Base-by-base conservation (phyloP, 768 basidiomycete species). In the Hemileccinum rubropunctum region DNA sequence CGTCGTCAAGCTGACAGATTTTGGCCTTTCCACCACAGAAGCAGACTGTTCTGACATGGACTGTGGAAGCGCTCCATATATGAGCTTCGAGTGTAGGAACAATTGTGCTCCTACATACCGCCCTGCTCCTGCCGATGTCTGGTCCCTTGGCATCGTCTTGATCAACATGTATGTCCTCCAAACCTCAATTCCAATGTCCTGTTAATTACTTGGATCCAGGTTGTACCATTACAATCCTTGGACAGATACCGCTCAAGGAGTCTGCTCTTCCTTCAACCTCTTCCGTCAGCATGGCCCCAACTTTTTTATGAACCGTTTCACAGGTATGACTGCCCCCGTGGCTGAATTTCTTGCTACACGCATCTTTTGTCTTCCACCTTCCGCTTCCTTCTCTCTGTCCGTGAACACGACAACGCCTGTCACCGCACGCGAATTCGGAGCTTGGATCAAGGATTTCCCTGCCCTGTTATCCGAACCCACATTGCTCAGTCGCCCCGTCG, bases 41-140 rank as follows among this genome's bases (percentile, higher is more conserved):
- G 67, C 82, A 56, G 83, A 91, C 56, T 93, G 90, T 50, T 86
- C 88, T 51, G 95, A 99, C 69, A 92, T 98, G 80, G 95, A 98
- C 67, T 98, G 97, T 69, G 95, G 95, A 51, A 95, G 93, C 68
- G 93, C 94, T 45, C 95, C 95, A 0, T 98, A 98, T 70, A 98
- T 98, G 95, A 95, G 92, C 68, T 98, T 86, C 63, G 95, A 98
- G 76, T 98, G 97, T 73, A 87, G 95, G 68, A 98, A 98, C 76
- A 97, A 98, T 70, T 78, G 94, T 58, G 90, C 88, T 26, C 95
- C 97, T 55, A 90, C 88, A 43, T 99, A 99, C 76, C 81, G 82
- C 56, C 94, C 95, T 54, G 88, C 88, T 60, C 90, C 91, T 50
- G 97, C 97, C 53, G 95, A 99, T 71, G 93, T 99, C 47, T 99